Evolutionary conservation across 345 rosid species (phyloP).

Genomic region (Aurinia saxatilis): DNA sequence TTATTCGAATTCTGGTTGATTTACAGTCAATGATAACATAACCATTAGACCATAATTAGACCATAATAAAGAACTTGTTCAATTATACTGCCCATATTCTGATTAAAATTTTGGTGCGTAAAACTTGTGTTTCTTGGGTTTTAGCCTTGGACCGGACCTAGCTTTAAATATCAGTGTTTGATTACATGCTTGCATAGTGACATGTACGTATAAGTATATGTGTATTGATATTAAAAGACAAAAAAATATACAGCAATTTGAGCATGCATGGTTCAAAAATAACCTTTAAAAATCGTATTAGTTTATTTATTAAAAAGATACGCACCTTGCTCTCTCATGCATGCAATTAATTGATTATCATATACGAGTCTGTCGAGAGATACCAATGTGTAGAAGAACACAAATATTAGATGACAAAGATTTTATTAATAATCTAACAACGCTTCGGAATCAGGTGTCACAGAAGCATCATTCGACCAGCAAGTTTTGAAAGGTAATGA

Average conservation of each 20-base stretch:
- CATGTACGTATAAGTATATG: background rate
- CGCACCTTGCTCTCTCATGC: constrained; percentile 1
- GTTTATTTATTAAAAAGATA: background rate
- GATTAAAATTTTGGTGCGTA: too few species aligned
- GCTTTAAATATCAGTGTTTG: background rate
- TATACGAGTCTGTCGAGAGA: background rate
- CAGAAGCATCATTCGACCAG: background rate
- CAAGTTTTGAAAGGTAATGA: background rate
- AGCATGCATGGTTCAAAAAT: constrained; percentile 1
- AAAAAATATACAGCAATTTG: background rate
- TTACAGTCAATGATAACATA: too few species aligned
- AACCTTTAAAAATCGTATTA: background rate
- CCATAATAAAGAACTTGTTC: too few species aligned
- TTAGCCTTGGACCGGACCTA: too few species aligned
- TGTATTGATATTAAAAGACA: background rate
- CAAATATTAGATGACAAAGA: constrained; percentile 15
- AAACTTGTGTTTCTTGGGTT: too few species aligned
- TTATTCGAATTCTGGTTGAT: too few species aligned
- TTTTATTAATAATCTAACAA: constrained; percentile 1
- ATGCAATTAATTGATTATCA: background rate
- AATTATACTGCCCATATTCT: too few species aligned
- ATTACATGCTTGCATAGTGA: constrained; percentile 1
- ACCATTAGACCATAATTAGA: too few species aligned
- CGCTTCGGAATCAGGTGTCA: constrained; percentile 1
- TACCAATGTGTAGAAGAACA: constrained; percentile 7